These are phyloP conservation scores for Mycena epipterygia DNA, from an alignment of 768 basidiomycete genomes.

Conservation along the genomic window DNA sequence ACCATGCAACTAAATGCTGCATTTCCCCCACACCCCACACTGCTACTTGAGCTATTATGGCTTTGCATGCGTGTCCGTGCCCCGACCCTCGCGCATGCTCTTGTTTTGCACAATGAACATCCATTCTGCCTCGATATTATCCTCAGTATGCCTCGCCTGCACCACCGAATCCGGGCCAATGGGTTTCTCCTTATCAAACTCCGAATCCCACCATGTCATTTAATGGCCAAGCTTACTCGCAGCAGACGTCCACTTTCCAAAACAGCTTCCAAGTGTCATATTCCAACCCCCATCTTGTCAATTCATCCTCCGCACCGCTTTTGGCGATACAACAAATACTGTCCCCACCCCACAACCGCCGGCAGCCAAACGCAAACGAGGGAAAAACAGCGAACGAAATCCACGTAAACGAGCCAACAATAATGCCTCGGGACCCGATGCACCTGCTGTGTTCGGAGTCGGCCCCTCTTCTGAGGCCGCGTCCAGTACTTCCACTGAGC, in stretches of 20 bases:
- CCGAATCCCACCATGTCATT: too few relatives aligned
- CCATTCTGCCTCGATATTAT: too few relatives aligned
- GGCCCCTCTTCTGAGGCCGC: neutral
- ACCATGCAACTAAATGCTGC: too few relatives aligned
- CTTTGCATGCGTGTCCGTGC: too few relatives aligned
- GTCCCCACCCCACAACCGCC: neutral
- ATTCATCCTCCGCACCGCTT: neutral
- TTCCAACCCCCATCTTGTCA: neutral
- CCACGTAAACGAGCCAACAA: neutral
- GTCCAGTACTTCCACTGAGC: neutral
- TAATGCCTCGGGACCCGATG: neutral
- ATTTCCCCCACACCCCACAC: too few relatives aligned
- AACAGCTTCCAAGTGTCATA: conserved; percentile 3
- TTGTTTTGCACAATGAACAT: too few relatives aligned
- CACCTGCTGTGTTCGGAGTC: neutral
- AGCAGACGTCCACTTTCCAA: neutral
- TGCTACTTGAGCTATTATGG: too few relatives aligned
- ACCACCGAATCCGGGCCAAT: too few relatives aligned
- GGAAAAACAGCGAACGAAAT: neutral
- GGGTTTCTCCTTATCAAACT: too few relatives aligned
- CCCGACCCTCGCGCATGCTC: too few relatives aligned
- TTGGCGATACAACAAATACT: conserved; percentile 2
- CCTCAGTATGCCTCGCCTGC: too few relatives aligned
- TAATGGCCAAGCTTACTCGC: too few relatives aligned
- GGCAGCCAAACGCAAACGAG: neutral